phyloP scores from a whole-genome alignment of 169 alveolate species.

The Cryptosporidium parvum region DNA sequence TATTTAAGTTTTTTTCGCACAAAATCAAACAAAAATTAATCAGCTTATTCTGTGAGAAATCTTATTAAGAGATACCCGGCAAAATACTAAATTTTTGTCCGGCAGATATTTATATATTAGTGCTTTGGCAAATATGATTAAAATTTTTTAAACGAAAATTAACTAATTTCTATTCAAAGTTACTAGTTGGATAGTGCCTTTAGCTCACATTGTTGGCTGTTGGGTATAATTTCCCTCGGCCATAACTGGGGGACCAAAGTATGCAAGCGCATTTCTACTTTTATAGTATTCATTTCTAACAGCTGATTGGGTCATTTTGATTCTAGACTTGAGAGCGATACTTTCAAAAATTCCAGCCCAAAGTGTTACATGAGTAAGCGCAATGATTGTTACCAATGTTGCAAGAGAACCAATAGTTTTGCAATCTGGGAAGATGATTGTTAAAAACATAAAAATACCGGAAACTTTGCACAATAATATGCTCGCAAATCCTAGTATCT shows the following conservation, averaged over 20 bases:
- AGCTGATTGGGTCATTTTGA: slow-evolving; percentile 91
- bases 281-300: slow-evolving; percentile 92
- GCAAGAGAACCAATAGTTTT: slow-evolving; percentile 84
- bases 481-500: slow-evolving; percentile 92
- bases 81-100: too few species aligned
- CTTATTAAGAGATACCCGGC: not conserved
- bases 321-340: slow-evolving; percentile 88
- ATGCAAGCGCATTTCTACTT: slow-evolving; percentile 93
- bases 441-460: slow-evolving; percentile 76
- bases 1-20: not conserved
- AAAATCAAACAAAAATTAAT: not conserved
- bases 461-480: slow-evolving; percentile 85
- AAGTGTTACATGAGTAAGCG: slow-evolving; percentile 82
- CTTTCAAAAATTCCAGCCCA: slow-evolving; percentile 92
- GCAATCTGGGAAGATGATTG: slow-evolving; percentile 80
- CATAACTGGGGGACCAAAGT: slow-evolving; percentile 93
- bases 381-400: slow-evolving; percentile 85
- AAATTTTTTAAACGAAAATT: not conserved
- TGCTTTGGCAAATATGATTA: not conserved
- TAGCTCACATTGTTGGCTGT: slow-evolving; percentile 5
- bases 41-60: not conserved
- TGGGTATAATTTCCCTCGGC: slow-evolving; percentile 80
- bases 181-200: not conserved
- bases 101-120: too few species aligned
- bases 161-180: not conserved